phyloP scores from a whole-genome alignment of 164 flowering plant species.

The Brasenia schreberi region DNA sequence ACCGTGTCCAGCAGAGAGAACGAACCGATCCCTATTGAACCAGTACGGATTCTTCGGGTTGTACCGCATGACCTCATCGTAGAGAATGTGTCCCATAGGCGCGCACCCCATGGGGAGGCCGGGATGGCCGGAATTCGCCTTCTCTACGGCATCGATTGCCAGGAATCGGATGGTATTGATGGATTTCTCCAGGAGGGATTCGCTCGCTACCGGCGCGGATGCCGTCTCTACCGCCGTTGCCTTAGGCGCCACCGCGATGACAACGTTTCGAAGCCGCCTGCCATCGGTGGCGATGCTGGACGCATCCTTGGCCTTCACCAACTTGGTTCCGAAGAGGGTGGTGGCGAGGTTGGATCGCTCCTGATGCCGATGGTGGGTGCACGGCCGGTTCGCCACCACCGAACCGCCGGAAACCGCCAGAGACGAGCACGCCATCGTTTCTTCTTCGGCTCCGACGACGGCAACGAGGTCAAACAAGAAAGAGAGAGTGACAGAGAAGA shows the following conservation, averaged over 20 bases:
- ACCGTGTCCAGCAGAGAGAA: conserved; percentile 94
- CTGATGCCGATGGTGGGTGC: neutral
- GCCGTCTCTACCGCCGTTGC: conserved; percentile 44
- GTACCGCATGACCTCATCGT: conserved; percentile 86
- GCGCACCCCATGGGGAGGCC: conserved; percentile 99
- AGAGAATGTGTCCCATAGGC: conserved; percentile 88
- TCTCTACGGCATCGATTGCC: conserved; percentile 95
- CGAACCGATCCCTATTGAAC: conserved; percentile 95
- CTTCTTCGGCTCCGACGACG: neutral
- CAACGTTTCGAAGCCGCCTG: neutral
- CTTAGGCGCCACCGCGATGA: neutral
- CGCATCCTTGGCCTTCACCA: neutral
- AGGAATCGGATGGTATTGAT: conserved; percentile 80
- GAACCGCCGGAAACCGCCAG: neutral
- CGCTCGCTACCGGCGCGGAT: conserved; percentile 29
- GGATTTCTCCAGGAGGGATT: conserved; percentile 58
- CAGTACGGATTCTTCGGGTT: conserved; percentile 95
- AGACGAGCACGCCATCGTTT: neutral
- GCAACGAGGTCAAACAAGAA: neutral
- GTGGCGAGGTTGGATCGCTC: neutral
- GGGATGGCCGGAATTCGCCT: conserved; percentile 97
- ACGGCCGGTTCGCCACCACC: neutral
- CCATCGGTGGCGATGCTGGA: neutral
- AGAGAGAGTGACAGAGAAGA: neutral
- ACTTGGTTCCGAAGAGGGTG: neutral